phyloP scores from a whole-genome alignment of 345 rosid species.

The Fremontodendron californicum region DNA sequence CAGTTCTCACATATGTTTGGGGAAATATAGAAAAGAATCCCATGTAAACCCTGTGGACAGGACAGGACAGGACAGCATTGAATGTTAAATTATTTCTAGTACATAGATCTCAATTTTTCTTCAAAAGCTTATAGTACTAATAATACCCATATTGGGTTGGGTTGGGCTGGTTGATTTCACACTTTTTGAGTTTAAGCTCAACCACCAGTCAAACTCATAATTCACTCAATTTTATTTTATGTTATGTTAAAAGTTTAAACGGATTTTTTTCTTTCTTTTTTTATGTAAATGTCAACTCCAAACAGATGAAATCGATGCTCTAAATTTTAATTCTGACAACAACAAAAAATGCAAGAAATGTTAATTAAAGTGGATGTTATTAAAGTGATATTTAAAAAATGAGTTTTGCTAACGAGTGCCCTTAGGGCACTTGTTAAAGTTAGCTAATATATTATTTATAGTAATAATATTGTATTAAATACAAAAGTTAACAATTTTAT shows the following conservation, averaged over 20 bases:
- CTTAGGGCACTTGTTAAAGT: too few relatives aligned
- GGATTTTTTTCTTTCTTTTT: too few relatives aligned
- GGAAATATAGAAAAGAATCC: background rate
- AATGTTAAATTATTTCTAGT: background rate
- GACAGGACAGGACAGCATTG: background rate
- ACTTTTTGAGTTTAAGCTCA: background rate
- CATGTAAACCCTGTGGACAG: background rate
- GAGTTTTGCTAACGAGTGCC: too few relatives aligned
- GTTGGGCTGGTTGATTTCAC: background rate
- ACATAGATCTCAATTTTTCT: background rate
- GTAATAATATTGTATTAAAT: too few relatives aligned
- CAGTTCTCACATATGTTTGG: background rate
- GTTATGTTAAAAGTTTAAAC: too few relatives aligned
- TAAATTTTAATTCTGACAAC: background rate
- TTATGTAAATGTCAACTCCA: background rate
- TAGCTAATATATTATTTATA: too few relatives aligned
- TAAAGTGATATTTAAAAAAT: too few relatives aligned
- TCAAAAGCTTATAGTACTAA: too few relatives aligned
- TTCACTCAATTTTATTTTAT: background rate
- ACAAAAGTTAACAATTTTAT: too few relatives aligned
- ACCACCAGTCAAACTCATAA: background rate
- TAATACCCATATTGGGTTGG: background rate
- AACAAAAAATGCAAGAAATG: background rate
- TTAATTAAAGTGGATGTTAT: too few relatives aligned
- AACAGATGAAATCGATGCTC: background rate